Base-by-base conservation (phyloP, 2,329 filamentous ascomycete species). In the Cytospora chrysosperma region DNA sequence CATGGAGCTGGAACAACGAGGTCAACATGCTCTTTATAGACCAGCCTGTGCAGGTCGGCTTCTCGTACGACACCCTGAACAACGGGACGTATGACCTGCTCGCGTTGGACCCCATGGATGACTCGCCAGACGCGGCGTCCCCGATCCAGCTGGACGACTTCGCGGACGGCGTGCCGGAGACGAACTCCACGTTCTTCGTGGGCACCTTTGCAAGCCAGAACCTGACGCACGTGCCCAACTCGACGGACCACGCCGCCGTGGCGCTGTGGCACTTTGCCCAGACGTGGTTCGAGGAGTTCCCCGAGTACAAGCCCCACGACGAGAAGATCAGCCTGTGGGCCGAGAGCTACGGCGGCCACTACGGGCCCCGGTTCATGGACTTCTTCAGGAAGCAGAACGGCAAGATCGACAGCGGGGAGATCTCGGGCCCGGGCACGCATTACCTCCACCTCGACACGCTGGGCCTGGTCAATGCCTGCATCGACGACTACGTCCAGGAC, bases 11-110 rank as follows among this genome's bases (percentile, higher is more conserved):
- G 83, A 84, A 82, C 68, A 85, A 85, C 68, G 78, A 81, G 19
- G 82, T 81, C 64, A 88, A 88, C 65, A 82, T 88, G 79, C 80
- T 89, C 9, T 89, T 86, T 72, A 85, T 89, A 65, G 87, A 90
- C 70, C 83, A 89, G 72, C 87, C 71, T 0, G 68, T 71, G 63
- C 72, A 69, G 55, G 69, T 70, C 1, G 72, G 72, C 12, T 72
- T 73, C 67, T 73, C 71, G 27, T 73, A 75, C 54, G 68, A 71
- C 49, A 67, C 28, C 17, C 66, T 70, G 24, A 68, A 68, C 60
- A 72, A 72, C 27, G 69, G 68, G 17, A 70, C 70, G 19, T 58
- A 69, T 28, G 67, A 73, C 55, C 62, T 66, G 13, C 28, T 70
- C 56, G 62, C 30, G n/a, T 55, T 19, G 28, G 19, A 67, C 60